These are phyloP conservation scores for Neonectria magnoliae DNA, from an alignment of 2,329 filamentous ascomycete genomes.

Conservation along the genomic window DNA sequence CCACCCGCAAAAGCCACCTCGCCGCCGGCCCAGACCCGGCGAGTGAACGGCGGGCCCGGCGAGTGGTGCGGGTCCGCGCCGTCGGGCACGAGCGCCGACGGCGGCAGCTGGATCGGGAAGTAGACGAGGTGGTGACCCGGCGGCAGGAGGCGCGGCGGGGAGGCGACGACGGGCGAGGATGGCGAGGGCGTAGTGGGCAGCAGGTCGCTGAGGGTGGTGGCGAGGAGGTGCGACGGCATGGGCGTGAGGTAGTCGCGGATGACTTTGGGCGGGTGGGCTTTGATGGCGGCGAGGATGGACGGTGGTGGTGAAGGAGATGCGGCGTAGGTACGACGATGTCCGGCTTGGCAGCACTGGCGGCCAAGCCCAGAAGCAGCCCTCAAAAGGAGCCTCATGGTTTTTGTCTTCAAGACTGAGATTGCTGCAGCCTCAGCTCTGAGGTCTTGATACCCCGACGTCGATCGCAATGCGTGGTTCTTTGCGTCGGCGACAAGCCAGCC, in stretches of 20 bases:
- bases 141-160: slow-evolving; percentile 57
- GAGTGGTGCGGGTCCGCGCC: slow-evolving; percentile 85
- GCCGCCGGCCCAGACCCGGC: slow-evolving; percentile 92
- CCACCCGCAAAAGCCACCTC: slow-evolving; percentile 63
- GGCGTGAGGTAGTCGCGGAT: slow-evolving; percentile 62
- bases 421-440: background rate
- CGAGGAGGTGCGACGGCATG: slow-evolving; percentile 72
- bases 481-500: background rate
- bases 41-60: slow-evolving; percentile 76
- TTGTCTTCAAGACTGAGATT: background rate
- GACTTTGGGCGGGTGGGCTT: slow-evolving; percentile 45
- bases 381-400: slow-evolving; percentile 12
- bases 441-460: background rate
- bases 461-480: background rate
- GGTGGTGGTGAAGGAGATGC: background rate
- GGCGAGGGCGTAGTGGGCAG: slow-evolving; percentile 46
- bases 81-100: slow-evolving; percentile 75
- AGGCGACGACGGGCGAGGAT: slow-evolving; percentile 28
- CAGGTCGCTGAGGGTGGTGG: slow-evolving; percentile 67
- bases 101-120: slow-evolving; percentile 77
- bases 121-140: slow-evolving; percentile 86
- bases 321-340: slow-evolving; percentile 18
- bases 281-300: slow-evolving; percentile 35
- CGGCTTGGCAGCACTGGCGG: slow-evolving; percentile 17
- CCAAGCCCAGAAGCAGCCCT: slow-evolving; percentile 1